Evolutionary conservation across 192 early-diverging fungal genomes (phyloP), one percentile per base, ranked within the genome.

Genomic region (Mortierella antarctica): DNA sequence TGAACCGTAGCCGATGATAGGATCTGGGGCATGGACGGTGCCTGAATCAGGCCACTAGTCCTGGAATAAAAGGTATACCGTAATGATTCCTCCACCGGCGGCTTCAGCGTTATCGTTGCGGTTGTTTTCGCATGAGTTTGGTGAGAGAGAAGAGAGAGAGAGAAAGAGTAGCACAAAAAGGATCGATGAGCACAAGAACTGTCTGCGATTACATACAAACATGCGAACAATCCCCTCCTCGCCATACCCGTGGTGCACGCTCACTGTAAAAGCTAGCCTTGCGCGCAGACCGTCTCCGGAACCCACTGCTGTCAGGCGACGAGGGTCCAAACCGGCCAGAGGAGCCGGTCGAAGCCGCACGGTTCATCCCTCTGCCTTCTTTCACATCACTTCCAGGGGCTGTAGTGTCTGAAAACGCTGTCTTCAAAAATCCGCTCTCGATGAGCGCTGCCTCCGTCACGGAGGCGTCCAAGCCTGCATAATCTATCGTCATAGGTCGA

Each of bases 51-150:
- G 48, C 72, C 82, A 41, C 42, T 64, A 12, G 75, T 53, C 48
- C 52, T 66, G 10, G 84, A 85, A 60, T 74, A 86, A 50, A 84
- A 86, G 2, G 74, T 83, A 40, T 82, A 85, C 3, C 79, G 57
- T 17, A 57, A 41, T 20, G 55, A 40, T 12, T 66, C 62, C 3
- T 44, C 65, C 41, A 75, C 17, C 23, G 68, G 58, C 23, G 71
- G 74, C 74, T 83, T 31, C 3, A 31, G 31, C 31, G 31, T 31
- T 31, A 31, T 31, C 31, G 31, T 31, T 31, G 31, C n/a, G n/a
- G n/a, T n/a, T n/a, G n/a, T n/a, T n/a, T n/a, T n/a, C n/a, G n/a
- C 31, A 31, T 31, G 31, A 31, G 31, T 31, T 31, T 31, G 31
- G 31, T 3, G 31, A 31, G 31, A 31, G 31, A 31, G 31, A 31